A percentile compares a stretch with the other conserved stretches of the same genome.
These are phyloP conservation scores for Falciphora oryzae DNA, from an alignment of 2,329 filamentous ascomycete genomes.

Conservation along the genomic window DNA sequence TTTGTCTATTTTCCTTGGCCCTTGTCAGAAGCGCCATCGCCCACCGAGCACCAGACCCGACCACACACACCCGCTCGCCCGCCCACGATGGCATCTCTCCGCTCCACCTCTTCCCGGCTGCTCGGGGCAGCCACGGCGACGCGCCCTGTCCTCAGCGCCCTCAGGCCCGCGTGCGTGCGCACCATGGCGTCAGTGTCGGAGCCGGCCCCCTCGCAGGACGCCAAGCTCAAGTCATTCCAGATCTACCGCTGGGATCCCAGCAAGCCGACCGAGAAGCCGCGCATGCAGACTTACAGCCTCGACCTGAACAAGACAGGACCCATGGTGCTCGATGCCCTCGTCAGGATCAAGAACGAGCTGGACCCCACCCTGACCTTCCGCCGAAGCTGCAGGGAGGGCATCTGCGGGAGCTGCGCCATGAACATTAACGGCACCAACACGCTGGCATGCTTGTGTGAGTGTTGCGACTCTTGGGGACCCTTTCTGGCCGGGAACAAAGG, in stretches of 20 bases:
- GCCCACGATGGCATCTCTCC: slow-evolving; percentile 54
- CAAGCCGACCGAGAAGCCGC: slow-evolving; percentile 83
- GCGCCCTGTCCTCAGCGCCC: slow-evolving; percentile 30
- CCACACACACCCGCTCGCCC: slow-evolving; percentile 19
- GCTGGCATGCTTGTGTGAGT: slow-evolving; percentile 91
- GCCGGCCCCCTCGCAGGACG: slow-evolving; percentile 56
- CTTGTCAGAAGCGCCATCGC: background rate
- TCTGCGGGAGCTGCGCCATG: slow-evolving; percentile 98
- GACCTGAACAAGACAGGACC: slow-evolving; percentile 99
- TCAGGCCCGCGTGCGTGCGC: slow-evolving; percentile 37
- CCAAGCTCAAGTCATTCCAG: slow-evolving; percentile 87
- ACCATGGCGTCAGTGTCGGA: slow-evolving; percentile 52
- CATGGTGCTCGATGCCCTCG: slow-evolving; percentile 95
- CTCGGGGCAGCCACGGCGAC: slow-evolving; percentile 36
- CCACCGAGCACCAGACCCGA: slow-evolving; percentile 8
- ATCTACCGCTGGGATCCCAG: slow-evolving; percentile 99
- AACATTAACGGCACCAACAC: slow-evolving; percentile 99
- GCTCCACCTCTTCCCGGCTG: slow-evolving; percentile 49
- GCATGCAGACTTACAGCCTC: slow-evolving; percentile 90
- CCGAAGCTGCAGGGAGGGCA: slow-evolving; percentile 93
- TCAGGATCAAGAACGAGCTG: slow-evolving; percentile 98
- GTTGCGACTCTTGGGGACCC: background rate
- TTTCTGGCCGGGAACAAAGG: background rate
- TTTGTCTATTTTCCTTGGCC: background rate
- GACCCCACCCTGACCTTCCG: slow-evolving; percentile 96